Conservation (phyloP, 176 grass and related monocot genomes). For the Ampelocalamus luodianensis region DNA sequence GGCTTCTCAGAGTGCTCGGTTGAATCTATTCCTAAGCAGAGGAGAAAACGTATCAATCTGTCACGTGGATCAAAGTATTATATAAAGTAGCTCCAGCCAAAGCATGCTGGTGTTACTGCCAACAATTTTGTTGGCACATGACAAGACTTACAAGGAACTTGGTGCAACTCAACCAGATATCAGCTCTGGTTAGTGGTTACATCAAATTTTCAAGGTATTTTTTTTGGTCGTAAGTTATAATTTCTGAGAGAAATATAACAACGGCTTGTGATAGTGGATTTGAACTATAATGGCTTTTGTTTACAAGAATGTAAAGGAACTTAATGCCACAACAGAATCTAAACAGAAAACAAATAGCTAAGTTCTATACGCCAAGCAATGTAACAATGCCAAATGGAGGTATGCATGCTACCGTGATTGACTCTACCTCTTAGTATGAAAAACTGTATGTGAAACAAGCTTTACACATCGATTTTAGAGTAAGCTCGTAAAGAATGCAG, state of each 20-base stretch:
- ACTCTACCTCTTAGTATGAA: not conserved
- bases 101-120: slow-evolving; percentile 47
- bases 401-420: not conserved
- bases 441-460: not conserved
- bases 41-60: slow-evolving; percentile 73
- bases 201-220: not conserved
- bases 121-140: no score
- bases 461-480: no score
- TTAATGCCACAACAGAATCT: not conserved
- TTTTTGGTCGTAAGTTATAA: not conserved
- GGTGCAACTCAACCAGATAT: not conserved
- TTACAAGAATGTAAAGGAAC: not conserved
- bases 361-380: slow-evolving; percentile 23
- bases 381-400: not conserved
- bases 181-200: not conserved
- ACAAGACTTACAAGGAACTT: no score
- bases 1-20: slow-evolving; percentile 81
- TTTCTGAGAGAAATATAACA: not conserved
- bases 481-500: no score
- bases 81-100: slow-evolving; percentile 68
- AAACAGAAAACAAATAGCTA: not conserved
- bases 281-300: not conserved
- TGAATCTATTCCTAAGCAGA: slow-evolving; percentile 70
- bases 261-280: not conserved
- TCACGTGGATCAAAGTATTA: slow-evolving; percentile 92